These are phyloP conservation scores for Aegle marmelos DNA, from an alignment of 345 rosid species.

Conservation along the genomic window DNA sequence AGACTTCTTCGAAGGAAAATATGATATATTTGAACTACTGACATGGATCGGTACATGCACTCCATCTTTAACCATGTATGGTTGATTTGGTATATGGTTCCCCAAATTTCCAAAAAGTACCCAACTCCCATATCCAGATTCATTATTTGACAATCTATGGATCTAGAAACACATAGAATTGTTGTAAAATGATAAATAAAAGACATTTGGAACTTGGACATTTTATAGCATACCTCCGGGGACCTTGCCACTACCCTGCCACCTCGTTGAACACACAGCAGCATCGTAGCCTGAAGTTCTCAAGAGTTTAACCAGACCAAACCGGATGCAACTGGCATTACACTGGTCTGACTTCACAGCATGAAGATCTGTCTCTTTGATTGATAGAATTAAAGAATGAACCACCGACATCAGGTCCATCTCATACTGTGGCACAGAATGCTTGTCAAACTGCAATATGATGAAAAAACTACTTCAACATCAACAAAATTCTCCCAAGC, in stretches of 20 bases:
- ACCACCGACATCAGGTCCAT: slow-evolving; percentile 57
- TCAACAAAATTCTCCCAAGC: not conserved
- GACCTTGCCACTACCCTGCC: slow-evolving; percentile 82
- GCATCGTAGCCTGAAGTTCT: slow-evolving; percentile 81
- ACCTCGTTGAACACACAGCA: slow-evolving; percentile 74
- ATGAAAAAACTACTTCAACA: not conserved
- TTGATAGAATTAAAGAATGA: slow-evolving; percentile 56
- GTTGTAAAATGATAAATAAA: not conserved
- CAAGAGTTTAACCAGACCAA: slow-evolving; percentile 65
- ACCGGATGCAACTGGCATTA: slow-evolving; percentile 78
- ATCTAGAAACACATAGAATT: not conserved
- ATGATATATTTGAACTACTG: not conserved
- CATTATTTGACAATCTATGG: not conserved
- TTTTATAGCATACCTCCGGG: slow-evolving; percentile 72
- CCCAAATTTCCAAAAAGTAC: not conserved
- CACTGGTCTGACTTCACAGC: slow-evolving; percentile 60
- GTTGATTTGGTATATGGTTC: not conserved
- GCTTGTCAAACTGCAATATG: slow-evolving; percentile 52
- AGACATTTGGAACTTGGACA: not conserved
- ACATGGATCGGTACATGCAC: not conserved
- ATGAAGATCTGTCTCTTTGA: slow-evolving; percentile 56
- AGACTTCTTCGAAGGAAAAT: not conserved
- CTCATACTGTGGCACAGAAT: slow-evolving; percentile 52
- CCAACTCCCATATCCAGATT: not conserved
- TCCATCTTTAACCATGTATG: not conserved